Base-by-base conservation (phyloP, 2,329 filamentous ascomycete species). In the Aaosphaeria arxii region DNA sequence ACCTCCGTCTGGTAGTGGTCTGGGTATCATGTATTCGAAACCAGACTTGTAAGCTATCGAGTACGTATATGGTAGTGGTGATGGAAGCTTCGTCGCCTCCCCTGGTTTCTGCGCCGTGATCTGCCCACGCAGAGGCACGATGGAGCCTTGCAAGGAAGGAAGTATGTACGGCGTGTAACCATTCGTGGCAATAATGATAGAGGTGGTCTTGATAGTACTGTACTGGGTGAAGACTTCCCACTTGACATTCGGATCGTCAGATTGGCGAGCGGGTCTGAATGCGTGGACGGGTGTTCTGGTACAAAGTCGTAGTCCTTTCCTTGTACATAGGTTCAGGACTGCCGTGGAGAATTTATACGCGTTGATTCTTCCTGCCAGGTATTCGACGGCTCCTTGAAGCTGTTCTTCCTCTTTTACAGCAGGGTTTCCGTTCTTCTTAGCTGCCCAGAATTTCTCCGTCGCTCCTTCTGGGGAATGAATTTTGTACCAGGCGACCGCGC, bases 21-120 rank as follows among this genome's bases (percentile, higher is more conserved):
- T 74, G 1, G 80, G 75, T 6, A 87, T 79, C 75, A 88, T 82
- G 64, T 88, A 88, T 51, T 88, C 85, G 58, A 84, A 87, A 0
- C 84, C 82, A 28, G 71, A 67, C 2, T 74, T 71, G 58, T 83
- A 83, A 29, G 85, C 79, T 54, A 87, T 83, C 17, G 77, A 83
- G 57, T 84, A 86, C 1, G 82, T 83, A 2, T 72, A 75, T 5
- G 69, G 62, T 30, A 83, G 58, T 7, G 74, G 62, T 1, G 47
- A 48, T 2, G 75, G 73, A 52, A 57, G 52, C 41, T 7, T 74
- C 63, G 42, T 70, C 55, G 24, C 67, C 45, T 39, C 72, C 7
- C 68, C 59, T n/a, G 69, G 66, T 32, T 56, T 53, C 32, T 73
- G 69, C 3, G 63, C 68, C 1, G 65, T 69, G 30, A 74, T 66